Conservation (phyloP, 2,329 filamentous ascomycete species). For the Aspergillus neotritici region DNA sequence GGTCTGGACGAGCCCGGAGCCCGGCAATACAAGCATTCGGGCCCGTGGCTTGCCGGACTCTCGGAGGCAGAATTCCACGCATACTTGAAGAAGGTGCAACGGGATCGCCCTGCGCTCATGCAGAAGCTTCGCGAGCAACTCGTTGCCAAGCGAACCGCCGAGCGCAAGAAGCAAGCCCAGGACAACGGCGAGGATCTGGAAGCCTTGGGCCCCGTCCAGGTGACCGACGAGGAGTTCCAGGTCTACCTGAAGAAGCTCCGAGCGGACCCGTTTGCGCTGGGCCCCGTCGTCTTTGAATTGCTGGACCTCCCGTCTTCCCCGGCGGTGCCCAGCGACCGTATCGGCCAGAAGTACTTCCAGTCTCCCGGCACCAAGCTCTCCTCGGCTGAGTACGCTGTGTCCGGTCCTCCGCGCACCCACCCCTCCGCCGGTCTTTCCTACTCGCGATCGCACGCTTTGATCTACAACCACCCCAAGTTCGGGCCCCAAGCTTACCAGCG, state of each 20-base stretch:
- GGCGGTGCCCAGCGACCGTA: constrained; percentile 31
- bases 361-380: constrained; percentile 31
- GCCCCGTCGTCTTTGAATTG: constrained; percentile 49
- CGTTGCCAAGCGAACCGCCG: constrained; percentile 28
- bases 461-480: constrained; percentile 56
- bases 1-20: constrained; percentile 26
- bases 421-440: constrained; percentile 61
- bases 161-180: constrained; percentile 35
- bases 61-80: constrained; percentile 50
- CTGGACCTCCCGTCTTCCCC: constrained; percentile 51
- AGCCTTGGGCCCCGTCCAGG: constrained; percentile 20
- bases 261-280: constrained; percentile 42
- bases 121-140: constrained; percentile 33
- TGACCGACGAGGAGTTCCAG: constrained; percentile 44
- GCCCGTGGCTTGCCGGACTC: constrained; percentile 55
- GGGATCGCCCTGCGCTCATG: constrained; percentile 36
- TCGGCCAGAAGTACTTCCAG: constrained; percentile 31
- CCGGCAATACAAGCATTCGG: constrained; percentile 52
- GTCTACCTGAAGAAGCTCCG: constrained; percentile 43
- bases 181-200: constrained; percentile 37
- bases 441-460: constrained; percentile 49
- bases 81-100: constrained; percentile 45
- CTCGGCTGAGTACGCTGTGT: constrained; percentile 40
- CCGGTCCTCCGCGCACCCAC: constrained; percentile 56
- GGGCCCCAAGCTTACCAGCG: constrained; percentile 51